phyloP scores from a whole-genome alignment of 495 filamentous ascomycete genomes.

The Penicillium soppii region DNA sequence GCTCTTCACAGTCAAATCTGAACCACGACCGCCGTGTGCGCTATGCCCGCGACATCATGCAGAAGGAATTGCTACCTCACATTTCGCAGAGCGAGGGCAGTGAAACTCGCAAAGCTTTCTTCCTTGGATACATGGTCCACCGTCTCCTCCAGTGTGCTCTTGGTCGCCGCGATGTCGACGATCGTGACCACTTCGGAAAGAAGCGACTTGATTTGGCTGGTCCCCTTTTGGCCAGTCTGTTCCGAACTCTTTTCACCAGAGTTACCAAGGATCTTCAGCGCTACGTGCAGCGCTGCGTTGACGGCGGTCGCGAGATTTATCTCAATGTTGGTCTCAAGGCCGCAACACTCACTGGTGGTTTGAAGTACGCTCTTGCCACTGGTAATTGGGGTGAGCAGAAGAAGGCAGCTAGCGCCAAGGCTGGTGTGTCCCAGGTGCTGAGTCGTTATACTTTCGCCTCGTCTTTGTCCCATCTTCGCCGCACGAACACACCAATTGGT shows the following conservation, averaged over 20 bases:
- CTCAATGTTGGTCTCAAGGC: conserved; percentile 86
- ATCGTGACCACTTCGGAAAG: conserved; percentile 98
- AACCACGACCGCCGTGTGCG: conserved; percentile 84
- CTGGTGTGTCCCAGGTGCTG: conserved; percentile 96
- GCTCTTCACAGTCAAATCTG: conserved; percentile 64
- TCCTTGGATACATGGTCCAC: conserved; percentile 98
- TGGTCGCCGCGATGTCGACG: conserved; percentile 87
- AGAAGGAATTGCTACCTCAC: conserved; percentile 94
- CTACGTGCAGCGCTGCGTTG: conserved; percentile 88
- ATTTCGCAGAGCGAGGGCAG: conserved; percentile 96
- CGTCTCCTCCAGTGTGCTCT: conserved; percentile 87
- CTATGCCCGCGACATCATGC: conserved; percentile 88
- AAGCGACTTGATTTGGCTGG: conserved; percentile 96
- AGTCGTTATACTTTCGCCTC: conserved; percentile 98
- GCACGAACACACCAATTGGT: conserved; percentile 97
- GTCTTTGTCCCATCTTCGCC: conserved; percentile 90
- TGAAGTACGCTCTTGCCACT: conserved; percentile 97
- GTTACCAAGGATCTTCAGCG: conserved; percentile 85
- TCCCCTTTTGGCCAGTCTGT: conserved; percentile 88
- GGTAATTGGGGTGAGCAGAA: conserved; percentile 99
- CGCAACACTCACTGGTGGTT: conserved; percentile 83
- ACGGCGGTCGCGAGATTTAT: conserved; percentile 83
- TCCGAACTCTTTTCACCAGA: conserved; percentile 82
- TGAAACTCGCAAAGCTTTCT: conserved; percentile 96
- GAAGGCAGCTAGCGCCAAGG: conserved; percentile 90